Percentiles rank a stretch among this genome's conserved stretches.
These are phyloP conservation scores for Mycena crocata DNA, from an alignment of 768 basidiomycete genomes.

Conservation along the genomic window DNA sequence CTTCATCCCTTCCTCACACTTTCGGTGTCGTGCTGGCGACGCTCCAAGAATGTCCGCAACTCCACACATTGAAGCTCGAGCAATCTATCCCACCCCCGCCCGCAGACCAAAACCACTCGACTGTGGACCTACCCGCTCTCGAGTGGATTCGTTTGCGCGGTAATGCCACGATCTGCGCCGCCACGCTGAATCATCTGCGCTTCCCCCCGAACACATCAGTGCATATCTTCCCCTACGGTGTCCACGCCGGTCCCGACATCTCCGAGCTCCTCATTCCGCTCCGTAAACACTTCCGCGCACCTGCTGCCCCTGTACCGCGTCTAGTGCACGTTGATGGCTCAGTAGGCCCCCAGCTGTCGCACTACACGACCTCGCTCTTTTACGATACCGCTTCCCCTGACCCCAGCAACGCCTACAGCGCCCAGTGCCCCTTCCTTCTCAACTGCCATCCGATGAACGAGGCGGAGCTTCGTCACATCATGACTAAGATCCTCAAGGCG, in stretches of 20 bases:
- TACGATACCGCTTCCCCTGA: neutral
- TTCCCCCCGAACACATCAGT: no score
- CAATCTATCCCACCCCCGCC: neutral
- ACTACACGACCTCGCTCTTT: neutral
- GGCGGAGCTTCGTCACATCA: neutral
- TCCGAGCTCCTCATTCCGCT: neutral
- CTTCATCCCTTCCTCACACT: neutral
- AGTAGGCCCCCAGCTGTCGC: neutral
- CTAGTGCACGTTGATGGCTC: neutral
- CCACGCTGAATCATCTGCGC: no score
- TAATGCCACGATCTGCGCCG: no score
- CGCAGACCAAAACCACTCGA: neutral
- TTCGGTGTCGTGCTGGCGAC: neutral
- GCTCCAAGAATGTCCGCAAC: neutral
- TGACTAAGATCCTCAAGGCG: neutral
- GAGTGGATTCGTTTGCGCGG: no score
- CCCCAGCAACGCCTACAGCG: neutral
- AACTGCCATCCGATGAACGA: neutral
- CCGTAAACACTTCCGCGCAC: neutral
- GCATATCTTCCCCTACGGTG: no score
- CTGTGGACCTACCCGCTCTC: neutral
- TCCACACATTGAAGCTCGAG: neutral
- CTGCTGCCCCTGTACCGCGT: neutral
- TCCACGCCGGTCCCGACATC: neutral
- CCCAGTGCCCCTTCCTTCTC: neutral